These are phyloP conservation scores for Lachnellula subtilissima DNA, from an alignment of 2,329 filamentous ascomycete species.

Conservation along the genomic window DNA sequence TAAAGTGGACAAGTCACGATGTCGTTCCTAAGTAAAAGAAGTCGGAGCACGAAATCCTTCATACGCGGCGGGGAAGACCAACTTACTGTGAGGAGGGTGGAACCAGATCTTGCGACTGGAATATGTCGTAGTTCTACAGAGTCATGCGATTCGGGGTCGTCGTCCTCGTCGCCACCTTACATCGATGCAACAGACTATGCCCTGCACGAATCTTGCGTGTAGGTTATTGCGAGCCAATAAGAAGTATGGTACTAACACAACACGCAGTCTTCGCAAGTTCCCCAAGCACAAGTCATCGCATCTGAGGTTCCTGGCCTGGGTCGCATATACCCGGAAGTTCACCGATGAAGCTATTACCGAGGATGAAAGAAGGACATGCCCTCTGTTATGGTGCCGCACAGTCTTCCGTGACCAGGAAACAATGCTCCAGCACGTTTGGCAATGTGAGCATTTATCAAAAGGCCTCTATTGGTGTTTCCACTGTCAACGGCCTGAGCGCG, in stretches of 20 bases:
- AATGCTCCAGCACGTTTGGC: slow-evolving; percentile 27
- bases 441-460: slow-evolving; percentile 24
- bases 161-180: slow-evolving; percentile 10
- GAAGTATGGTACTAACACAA: slow-evolving; percentile 5
- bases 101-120: slow-evolving; percentile 1
- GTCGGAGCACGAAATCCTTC: slow-evolving; percentile 22
- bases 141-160: slow-evolving; percentile 12
- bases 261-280: slow-evolving; percentile 22
- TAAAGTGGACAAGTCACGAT: slow-evolving; percentile 9
- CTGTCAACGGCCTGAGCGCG: slow-evolving; percentile 23
- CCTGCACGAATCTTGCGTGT: slow-evolving; percentile 28
- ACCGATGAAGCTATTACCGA: slow-evolving; percentile 23
- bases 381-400: slow-evolving; percentile 23
- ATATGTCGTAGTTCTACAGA: slow-evolving; percentile 7
- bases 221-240: slow-evolving; percentile 4
- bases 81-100: slow-evolving; percentile 14
- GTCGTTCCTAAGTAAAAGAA: slow-evolving; percentile 24
- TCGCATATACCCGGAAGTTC: slow-evolving; percentile 26
- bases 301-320: slow-evolving; percentile 26
- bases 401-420: slow-evolving; percentile 22
- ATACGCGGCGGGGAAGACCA: slow-evolving; percentile 22
- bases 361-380: slow-evolving; percentile 24
- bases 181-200: slow-evolving; percentile 16
- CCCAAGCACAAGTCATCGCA: slow-evolving; percentile 27
- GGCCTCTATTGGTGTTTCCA: slow-evolving; percentile 28